Evolutionary conservation across 2,329 filamentous ascomycete species (phyloP).

Genomic region (Pseudogymnoascus sp.): DNA sequence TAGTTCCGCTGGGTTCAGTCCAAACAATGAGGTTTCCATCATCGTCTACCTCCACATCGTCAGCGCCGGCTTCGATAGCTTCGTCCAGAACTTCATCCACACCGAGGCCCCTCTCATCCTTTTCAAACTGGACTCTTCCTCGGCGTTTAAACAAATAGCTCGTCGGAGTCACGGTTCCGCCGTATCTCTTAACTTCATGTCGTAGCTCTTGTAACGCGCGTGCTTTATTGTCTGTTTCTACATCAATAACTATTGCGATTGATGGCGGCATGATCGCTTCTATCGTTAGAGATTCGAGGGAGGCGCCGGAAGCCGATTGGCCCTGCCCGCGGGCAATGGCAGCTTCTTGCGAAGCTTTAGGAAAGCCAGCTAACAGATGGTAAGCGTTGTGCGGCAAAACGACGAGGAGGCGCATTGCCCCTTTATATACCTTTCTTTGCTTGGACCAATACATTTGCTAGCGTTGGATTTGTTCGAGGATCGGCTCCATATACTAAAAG

Average conservation of each 20-base stretch:
- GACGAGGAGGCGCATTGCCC: conserved; percentile 21
- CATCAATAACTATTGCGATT: conserved; percentile 74
- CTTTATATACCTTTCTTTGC: conserved; percentile 64
- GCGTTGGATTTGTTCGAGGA: conserved; percentile 63
- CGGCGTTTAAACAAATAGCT: conserved; percentile 79
- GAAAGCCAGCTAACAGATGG: conserved; percentile 56
- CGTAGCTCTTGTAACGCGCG: conserved; percentile 69
- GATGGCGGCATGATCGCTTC: conserved; percentile 74
- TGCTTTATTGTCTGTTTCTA: conserved; percentile 74
- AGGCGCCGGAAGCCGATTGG: conserved; percentile 63
- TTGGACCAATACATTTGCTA: conserved; percentile 63
- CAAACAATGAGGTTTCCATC: conserved; percentile 66
- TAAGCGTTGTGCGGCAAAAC: conserved; percentile 18
- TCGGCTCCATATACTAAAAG: conserved; percentile 66
- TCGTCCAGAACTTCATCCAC: conserved; percentile 69
- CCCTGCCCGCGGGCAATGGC: conserved; percentile 88
- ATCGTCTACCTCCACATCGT: conserved; percentile 61
- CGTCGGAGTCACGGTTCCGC: conserved; percentile 65
- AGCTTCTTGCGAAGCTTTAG: conserved; percentile 75
- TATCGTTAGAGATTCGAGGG: conserved; percentile 69
- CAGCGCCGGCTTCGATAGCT: conserved; percentile 76
- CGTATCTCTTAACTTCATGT: conserved; percentile 60
- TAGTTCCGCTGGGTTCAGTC: conserved; percentile 60
- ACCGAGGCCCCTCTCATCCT: conserved; percentile 40
- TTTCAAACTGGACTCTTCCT: conserved; percentile 65